Percentiles rank a stretch among this genome's conserved stretches.
These are phyloP conservation scores for Dentipellis sp. DNA, from an alignment of 768 basidiomycete genomes.

Conservation along the genomic window DNA sequence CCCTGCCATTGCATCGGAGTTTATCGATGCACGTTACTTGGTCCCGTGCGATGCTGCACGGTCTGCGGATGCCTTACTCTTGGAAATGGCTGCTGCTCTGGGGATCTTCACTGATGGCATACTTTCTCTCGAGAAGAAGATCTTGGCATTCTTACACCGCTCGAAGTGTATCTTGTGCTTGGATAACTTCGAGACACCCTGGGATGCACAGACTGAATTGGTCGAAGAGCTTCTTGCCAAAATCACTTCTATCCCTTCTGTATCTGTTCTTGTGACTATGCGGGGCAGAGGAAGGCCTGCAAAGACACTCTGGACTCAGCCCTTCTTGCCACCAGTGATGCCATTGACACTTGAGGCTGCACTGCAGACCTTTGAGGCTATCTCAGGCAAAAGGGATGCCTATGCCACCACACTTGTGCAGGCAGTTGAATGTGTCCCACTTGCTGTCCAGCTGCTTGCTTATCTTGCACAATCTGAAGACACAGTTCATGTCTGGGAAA, in stretches of 20 bases:
- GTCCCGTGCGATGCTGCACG: constrained; percentile 1
- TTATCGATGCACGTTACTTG: constrained; percentile 3
- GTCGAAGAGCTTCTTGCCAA: background rate
- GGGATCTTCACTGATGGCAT: background rate
- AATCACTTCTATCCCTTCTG: background rate
- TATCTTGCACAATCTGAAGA: background rate
- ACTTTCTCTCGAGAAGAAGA: background rate
- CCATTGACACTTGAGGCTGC: background rate
- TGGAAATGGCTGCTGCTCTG: background rate
- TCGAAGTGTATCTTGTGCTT: background rate
- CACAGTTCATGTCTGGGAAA: background rate
- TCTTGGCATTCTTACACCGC: background rate
- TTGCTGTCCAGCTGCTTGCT: constrained; percentile 2
- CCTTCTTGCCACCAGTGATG: background rate
- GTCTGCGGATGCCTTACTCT: background rate
- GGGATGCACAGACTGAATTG: background rate
- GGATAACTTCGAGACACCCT: constrained; percentile 4
- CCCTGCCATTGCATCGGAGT: background rate
- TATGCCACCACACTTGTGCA: background rate
- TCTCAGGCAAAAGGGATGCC: background rate
- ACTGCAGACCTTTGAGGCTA: background rate
- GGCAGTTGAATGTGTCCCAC: constrained; percentile 1
- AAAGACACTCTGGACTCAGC: background rate
- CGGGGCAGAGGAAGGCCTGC: background rate
- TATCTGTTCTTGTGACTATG: background rate